These are phyloP conservation scores for Amniculicola lignicola DNA, from an alignment of 495 filamentous ascomycete genomes.

Conservation along the genomic window DNA sequence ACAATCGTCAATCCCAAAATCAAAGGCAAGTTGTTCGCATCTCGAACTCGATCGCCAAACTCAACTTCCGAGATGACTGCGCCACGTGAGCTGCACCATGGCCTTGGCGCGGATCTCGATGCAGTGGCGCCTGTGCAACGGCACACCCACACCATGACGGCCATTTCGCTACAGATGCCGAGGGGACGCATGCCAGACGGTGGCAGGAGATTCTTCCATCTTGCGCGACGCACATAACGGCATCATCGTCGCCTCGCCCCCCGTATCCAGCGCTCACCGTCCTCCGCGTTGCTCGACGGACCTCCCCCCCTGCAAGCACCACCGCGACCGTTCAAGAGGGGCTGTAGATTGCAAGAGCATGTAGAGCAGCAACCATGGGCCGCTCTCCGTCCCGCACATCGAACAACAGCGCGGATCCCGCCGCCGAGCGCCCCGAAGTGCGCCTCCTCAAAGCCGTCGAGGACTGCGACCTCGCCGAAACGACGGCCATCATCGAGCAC, in stretches of 20 bases:
- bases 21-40: no score
- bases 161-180: no score
- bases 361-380: conserved; percentile 21
- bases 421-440: conserved; percentile 50
- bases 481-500: conserved; percentile 43
- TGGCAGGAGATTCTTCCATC: neutral
- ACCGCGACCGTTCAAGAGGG: neutral
- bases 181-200: neutral
- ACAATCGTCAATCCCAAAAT: no score
- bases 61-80: no score
- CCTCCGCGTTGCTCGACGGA: neutral
- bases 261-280: neutral
- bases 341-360: conserved; percentile 9
- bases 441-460: conserved; percentile 53
- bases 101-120: conserved; percentile 4
- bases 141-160: no score
- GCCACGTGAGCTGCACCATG: neutral
- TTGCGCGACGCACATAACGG: neutral
- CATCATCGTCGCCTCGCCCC: neutral
- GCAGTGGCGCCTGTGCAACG: neutral
- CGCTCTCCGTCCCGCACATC: conserved; percentile 33
- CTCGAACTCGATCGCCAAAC: no score
- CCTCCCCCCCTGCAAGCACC: neutral
- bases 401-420: conserved; percentile 26
- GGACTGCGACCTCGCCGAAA: conserved; percentile 42